Evolutionary conservation across 495 filamentous ascomycete species (phyloP).

Genomic region (Jackrogersella multiformis): DNA sequence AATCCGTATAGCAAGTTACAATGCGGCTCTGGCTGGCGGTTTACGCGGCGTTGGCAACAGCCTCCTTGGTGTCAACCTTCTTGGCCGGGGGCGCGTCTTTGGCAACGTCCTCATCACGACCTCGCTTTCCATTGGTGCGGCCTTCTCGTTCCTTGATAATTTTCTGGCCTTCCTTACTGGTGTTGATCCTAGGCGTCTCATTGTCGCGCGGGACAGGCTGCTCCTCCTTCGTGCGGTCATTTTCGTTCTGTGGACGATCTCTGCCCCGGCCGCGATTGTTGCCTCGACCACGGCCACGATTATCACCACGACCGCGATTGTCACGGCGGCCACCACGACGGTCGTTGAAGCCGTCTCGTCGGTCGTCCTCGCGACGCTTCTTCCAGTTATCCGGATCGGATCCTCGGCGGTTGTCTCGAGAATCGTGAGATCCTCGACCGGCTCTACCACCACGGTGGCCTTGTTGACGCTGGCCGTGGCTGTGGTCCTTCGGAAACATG

Average conservation of each 20-base stretch:
- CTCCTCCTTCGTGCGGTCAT: conserved; percentile 47
- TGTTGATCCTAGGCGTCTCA: conserved; percentile 44
- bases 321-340: conserved; percentile 41
- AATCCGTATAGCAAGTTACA: background rate
- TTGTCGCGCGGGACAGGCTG: conserved; percentile 40
- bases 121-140: conserved; percentile 53
- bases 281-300: conserved; percentile 48
- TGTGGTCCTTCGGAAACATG: conserved; percentile 59
- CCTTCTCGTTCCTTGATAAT: conserved; percentile 32
- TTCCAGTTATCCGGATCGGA: conserved; percentile 72
- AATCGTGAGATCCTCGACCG: conserved; percentile 37
- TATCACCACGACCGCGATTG: conserved; percentile 49
- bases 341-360: conserved; percentile 67
- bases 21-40: background rate
- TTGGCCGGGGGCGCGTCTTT: conserved; percentile 54
- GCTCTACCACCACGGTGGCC: conserved; percentile 49
- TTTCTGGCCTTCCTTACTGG: conserved; percentile 48
- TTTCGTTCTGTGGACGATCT: conserved; percentile 47
- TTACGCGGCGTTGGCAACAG: conserved; percentile 29
- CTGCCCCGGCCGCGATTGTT: conserved; percentile 50
- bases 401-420: conserved; percentile 36
- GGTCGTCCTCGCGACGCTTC: conserved; percentile 71
- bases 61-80: conserved; percentile 60
- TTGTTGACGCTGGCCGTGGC: conserved; percentile 33
- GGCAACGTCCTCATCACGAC: conserved; percentile 52